A percentile compares a stretch with the other conserved stretches of the same genome.
These are phyloP conservation scores for Eimeria tenella DNA, from an alignment of 169 alveolate species.

Conservation along the genomic window DNA sequence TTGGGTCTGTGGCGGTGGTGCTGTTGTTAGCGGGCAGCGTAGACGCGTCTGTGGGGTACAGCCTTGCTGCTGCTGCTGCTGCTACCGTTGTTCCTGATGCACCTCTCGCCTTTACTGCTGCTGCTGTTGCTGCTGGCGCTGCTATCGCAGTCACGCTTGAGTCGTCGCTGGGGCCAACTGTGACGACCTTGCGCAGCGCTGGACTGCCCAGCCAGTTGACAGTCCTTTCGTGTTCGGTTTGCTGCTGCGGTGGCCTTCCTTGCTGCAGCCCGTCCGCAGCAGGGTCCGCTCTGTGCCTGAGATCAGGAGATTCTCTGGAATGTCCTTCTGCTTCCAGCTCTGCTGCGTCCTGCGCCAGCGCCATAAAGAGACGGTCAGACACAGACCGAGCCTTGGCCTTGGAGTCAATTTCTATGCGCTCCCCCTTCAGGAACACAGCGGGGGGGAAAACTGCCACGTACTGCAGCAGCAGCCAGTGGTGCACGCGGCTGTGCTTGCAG, in stretches of 20 bases:
- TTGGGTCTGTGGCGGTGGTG: slow-evolving; percentile 43
- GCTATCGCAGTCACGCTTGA: neutral
- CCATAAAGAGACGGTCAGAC: slow-evolving; percentile 45
- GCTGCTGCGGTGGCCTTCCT: slow-evolving; percentile 8
- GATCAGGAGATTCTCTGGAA: neutral
- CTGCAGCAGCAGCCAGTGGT: slow-evolving; percentile 78
- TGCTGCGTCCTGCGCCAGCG: slow-evolving; percentile 54
- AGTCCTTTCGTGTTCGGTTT: slow-evolving; percentile 19
- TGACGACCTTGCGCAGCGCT: slow-evolving; percentile 55
- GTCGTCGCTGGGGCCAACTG: slow-evolving; percentile 48
- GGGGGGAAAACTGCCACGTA: slow-evolving; percentile 73
- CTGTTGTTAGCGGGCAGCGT: slow-evolving; percentile 35
- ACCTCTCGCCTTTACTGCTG: neutral
- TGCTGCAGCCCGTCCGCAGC: neutral
- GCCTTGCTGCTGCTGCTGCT: neutral
- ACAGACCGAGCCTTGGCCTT: slow-evolving; percentile 59
- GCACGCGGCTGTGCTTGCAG: slow-evolving; percentile 58
- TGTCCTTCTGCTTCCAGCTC: slow-evolving; percentile 24
- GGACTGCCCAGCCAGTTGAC: slow-evolving; percentile 66
- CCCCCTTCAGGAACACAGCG: slow-evolving; percentile 67
- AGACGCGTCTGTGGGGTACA: neutral
- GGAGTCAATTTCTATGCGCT: slow-evolving; percentile 67
- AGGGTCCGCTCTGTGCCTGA: neutral
- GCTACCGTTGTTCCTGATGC: neutral
- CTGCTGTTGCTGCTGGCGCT: neutral